Evolutionary conservation across 305 asterid genomes (phyloP).

Genomic region (Caryopteris hybrid): DNA sequence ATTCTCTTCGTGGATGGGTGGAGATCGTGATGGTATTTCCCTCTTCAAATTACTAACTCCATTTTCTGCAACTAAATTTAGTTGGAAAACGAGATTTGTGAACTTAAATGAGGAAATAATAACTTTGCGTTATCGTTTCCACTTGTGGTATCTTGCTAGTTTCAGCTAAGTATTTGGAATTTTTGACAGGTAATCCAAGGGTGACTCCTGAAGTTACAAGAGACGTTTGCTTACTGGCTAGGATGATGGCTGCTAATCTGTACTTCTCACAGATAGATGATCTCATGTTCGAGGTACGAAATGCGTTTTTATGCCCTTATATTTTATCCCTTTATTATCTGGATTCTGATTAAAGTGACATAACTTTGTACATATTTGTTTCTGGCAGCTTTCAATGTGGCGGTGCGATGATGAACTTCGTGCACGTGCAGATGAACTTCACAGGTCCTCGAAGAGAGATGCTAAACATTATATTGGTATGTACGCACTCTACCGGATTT

Average conservation of each 20-base stretch:
- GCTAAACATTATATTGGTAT: conserved; percentile 66
- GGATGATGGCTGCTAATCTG: conserved; percentile 97
- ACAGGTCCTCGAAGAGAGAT: conserved; percentile 49
- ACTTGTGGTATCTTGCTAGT: too few species aligned
- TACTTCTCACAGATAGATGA: conserved; percentile 92
- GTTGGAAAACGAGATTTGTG: too few species aligned
- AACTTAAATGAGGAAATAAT: too few species aligned
- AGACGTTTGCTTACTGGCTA: conserved; percentile 85
- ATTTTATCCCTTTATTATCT: too few species aligned
- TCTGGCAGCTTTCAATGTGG: conserved; percentile 66
- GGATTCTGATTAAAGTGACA: too few species aligned
- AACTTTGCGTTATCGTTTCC: too few species aligned
- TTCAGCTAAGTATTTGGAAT: conserved; percentile 6
- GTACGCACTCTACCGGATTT: too few species aligned
- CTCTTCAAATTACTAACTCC: not conserved
- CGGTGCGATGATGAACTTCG: conserved; percentile 76
- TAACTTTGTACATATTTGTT: too few species aligned
- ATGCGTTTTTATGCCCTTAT: too few species aligned
- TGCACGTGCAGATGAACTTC: conserved; percentile 49
- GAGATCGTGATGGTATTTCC: conserved; percentile 83
- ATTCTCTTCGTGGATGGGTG: conserved; percentile 97
- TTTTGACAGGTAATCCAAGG: conserved; percentile 74
- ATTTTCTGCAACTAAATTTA: not conserved
- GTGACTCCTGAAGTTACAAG: conserved; percentile 96
- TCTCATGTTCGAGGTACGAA: conserved; percentile 98